These are phyloP conservation scores for Penium margaritaceum DNA, from an alignment of 139 green algal genomes.

Conservation along the genomic window DNA sequence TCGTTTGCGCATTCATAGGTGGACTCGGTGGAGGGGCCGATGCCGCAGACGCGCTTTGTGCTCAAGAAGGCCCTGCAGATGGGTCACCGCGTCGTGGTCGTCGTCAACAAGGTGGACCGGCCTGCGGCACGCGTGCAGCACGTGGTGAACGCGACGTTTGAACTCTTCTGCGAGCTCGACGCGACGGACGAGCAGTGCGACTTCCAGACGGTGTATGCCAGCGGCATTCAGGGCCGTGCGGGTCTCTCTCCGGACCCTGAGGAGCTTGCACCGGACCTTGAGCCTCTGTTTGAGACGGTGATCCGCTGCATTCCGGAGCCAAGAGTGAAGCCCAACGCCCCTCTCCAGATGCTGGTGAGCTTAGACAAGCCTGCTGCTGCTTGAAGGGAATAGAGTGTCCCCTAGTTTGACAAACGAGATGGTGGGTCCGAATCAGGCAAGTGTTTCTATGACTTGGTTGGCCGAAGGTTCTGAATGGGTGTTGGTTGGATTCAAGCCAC, in stretches of 20 bases:
- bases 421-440: no score
- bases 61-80: conserved; percentile 89
- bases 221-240: conserved; percentile 79
- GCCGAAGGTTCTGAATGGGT: no score
- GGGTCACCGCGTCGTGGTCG: conserved; percentile 90
- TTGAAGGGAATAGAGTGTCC: no score
- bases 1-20: no score
- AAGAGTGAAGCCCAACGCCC: conserved; percentile 57
- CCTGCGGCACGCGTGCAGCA: conserved; percentile 43
- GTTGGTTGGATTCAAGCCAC: no score
- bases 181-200: conserved; percentile 76
- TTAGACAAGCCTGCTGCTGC: neutral
- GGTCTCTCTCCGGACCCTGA: conserved; percentile 59
- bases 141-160: conserved; percentile 71
- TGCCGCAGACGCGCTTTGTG: conserved; percentile 97
- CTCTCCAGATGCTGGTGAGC: conserved; percentile 83
- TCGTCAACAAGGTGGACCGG: conserved; percentile 98
- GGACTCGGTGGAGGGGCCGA: conserved; percentile 86
- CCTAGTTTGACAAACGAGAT: no score
- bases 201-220: conserved; percentile 83
- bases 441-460: no score
- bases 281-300: conserved; percentile 89
- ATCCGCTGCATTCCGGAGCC: conserved; percentile 66
- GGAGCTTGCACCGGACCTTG: conserved; percentile 68
- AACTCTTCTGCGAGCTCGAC: conserved; percentile 92